Percentiles rank a stretch among this genome's conserved stretches.
Conservation (phyloP, 2,329 filamentous ascomycete genomes). For the Domatiomyces globalis region DNA sequence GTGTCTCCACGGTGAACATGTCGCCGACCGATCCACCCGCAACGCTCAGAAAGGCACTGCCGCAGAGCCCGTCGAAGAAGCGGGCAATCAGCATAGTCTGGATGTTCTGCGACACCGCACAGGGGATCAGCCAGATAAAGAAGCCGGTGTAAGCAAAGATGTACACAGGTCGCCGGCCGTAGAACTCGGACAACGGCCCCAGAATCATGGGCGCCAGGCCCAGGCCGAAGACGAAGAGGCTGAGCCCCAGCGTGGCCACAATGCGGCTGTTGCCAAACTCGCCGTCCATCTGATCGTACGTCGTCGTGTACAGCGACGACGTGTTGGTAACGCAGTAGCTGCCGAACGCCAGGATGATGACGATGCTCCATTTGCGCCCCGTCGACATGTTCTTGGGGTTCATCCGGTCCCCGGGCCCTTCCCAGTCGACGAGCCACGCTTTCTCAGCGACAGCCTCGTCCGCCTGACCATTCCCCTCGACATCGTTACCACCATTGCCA, state of each 20-base stretch:
- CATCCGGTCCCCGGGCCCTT: conserved; percentile 57
- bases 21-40: conserved; percentile 63
- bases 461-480: not conserved
- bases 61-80: conserved; percentile 46
- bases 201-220: conserved; percentile 49
- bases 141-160: conserved; percentile 60
- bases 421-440: conserved; percentile 52
- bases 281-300: conserved; percentile 59
- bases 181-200: conserved; percentile 59
- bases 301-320: conserved; percentile 78
- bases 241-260: conserved; percentile 66
- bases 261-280: conserved; percentile 60
- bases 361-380: conserved; percentile 64
- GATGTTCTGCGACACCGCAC: conserved; percentile 69
- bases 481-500: not conserved
- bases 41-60: conserved; percentile 52
- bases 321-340: conserved; percentile 79
- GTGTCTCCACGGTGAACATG: conserved; percentile 48
- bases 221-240: conserved; percentile 68
- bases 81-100: conserved; percentile 61
- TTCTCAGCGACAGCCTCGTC: conserved; percentile 5
- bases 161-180: conserved; percentile 70
- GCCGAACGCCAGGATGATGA: conserved; percentile 56
- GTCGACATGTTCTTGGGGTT: conserved; percentile 57
- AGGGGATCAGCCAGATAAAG: conserved; percentile 66